These are phyloP conservation scores for Botrytis byssoidea DNA, from an alignment of 2,329 filamentous ascomycete genomes.

Conservation along the genomic window DNA sequence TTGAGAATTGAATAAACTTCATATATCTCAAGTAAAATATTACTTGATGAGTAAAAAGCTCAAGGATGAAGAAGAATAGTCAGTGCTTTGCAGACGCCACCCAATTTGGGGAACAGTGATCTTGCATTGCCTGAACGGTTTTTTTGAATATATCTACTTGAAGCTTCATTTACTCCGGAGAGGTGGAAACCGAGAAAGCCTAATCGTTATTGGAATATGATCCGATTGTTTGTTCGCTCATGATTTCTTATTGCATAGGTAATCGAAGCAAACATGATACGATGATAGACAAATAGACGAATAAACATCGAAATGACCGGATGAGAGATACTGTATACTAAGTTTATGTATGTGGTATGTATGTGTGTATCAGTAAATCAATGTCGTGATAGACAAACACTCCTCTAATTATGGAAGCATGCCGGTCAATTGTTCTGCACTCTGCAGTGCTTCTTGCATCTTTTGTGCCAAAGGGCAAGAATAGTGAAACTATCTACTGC, in stretches of 20 bases:
- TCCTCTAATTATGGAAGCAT: constrained; percentile 13
- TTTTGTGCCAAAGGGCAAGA: neutral
- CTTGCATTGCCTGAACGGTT: constrained; percentile 13
- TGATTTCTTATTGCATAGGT: neutral
- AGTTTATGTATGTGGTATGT: neutral
- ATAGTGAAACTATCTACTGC: neutral
- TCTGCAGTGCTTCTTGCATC: neutral
- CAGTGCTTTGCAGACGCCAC: constrained; percentile 15
- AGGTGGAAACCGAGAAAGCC: neutral
- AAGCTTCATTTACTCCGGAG: constrained; percentile 6
- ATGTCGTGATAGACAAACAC: constrained; percentile 8
- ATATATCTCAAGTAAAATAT: neutral
- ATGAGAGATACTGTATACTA: neutral
- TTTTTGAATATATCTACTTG: constrained; percentile 1
- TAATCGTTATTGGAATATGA: neutral
- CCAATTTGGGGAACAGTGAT: neutral
- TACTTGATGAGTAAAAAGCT: neutral
- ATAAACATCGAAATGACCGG: neutral
- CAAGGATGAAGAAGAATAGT: neutral
- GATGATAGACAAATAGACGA: neutral
- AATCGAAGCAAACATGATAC: neutral
- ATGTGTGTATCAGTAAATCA: neutral
- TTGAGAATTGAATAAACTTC: neutral
- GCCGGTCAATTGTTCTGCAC: constrained; percentile 8
- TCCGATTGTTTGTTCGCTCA: neutral